A percentile compares a stretch with the other conserved stretches of the same genome.
Evolutionary conservation across 371 early-diverging fungal species (phyloP).

Genomic region (Saksenaea vasiformis): DNA sequence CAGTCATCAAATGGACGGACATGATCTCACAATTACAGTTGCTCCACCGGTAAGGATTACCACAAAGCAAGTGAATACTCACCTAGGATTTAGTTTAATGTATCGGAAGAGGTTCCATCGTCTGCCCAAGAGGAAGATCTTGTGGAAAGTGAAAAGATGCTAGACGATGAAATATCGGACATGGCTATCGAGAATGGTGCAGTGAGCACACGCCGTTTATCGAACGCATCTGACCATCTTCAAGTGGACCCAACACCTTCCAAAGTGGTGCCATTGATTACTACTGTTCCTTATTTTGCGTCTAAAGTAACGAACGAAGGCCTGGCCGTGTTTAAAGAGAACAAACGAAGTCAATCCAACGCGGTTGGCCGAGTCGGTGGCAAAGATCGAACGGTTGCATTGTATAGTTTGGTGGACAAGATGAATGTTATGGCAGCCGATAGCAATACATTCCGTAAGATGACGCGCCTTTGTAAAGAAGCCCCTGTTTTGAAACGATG

Average conservation of each 20-base stretch:
- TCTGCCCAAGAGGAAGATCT: not conserved
- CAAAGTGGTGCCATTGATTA: not conserved
- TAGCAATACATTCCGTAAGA: conserved; percentile 32
- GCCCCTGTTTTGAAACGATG: conserved; percentile 40
- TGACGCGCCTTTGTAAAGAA: conserved; percentile 41
- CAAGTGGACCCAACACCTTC: not conserved
- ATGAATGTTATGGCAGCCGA: conserved; percentile 23
- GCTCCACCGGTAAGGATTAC: conserved; percentile 13
- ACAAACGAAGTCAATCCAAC: conserved; percentile 14
- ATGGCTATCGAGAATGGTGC: not conserved
- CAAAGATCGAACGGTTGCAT: conserved; percentile 30
- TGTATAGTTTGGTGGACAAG: conserved; percentile 41
- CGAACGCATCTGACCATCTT: not conserved
- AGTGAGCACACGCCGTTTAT: not conserved
- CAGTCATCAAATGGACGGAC: not conserved
- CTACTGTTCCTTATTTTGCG: conserved; percentile 17
- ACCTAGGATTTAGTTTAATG: not conserved
- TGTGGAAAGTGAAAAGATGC: not conserved
- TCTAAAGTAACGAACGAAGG: conserved; percentile 8
- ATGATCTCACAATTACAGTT: conserved; percentile 11
- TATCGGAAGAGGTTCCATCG: not conserved
- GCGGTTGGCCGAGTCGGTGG: conserved; percentile 18
- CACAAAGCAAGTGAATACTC: not conserved
- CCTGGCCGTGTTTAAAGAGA: conserved; percentile 13
- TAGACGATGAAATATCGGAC: not conserved